Base-by-base conservation (phyloP, 2,329 filamentous ascomycete species). In the Calycina herbarum region DNA sequence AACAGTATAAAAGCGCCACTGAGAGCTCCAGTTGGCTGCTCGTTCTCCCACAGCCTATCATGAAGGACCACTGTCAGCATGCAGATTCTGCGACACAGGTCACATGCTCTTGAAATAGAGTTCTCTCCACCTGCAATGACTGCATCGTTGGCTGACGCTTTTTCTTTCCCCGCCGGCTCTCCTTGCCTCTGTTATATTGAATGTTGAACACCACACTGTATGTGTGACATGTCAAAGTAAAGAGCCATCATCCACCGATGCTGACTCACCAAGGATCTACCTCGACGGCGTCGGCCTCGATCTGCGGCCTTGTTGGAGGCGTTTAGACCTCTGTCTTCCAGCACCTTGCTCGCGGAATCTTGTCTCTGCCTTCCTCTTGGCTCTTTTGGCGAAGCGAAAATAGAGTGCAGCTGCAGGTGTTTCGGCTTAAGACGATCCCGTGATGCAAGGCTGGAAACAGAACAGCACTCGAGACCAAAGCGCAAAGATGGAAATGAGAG, bases 1-100 rank as follows among this genome's bases (percentile, higher is more conserved):
- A 51, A 24, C 45, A 51, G n/a, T 24, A 51, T 24, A 3, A 11
- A 27, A 54, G 48, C 48, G 48, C 20, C 20, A 54, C 10, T 27
- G 48, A 54, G 20, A 13, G 48, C 20, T 54, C 20, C 20, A 24
- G 48, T 54, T 54, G 48, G 48, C 20, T 54, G 20, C 48, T 54
- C 48, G 48, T 24, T 24, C 7, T 24, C 24, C 20, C 20, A 54
- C 10, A 54, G 48, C 48, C 48, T 54, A 27, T 54, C 48, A 54
- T 54, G 20, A 54, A 13, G 20, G 48, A 54, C 38, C 33, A 48
- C 57, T 27, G 61, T 54, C 27, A 38, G 38, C 51, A 27, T 65
- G 63, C 66, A 66, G 60, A 63, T 58, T 63, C 63, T 65, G 63
- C 58, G 62, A 65, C 63, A 65, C 54, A 58, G 31, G 62, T 65